phyloP scores from a whole-genome alignment of 2,329 filamentous ascomycete genomes.

The Orbilia blumenaviensis region DNA sequence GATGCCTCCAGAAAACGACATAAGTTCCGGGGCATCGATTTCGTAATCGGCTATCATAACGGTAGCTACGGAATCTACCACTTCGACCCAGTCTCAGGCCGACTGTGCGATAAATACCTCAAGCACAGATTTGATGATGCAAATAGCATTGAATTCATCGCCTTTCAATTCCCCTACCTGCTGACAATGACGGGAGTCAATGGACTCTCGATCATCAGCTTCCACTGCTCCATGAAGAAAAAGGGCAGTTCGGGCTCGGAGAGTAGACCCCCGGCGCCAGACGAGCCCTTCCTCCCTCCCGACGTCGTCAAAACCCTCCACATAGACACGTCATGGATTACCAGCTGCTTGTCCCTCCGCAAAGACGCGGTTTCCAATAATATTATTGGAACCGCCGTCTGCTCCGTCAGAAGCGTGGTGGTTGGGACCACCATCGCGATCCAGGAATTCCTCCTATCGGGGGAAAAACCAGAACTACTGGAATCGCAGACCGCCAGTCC shows the following conservation, averaged over 20 bases:
- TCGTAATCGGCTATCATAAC: conserved; percentile 33
- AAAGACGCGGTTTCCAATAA: neutral
- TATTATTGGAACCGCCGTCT: conserved; percentile 30
- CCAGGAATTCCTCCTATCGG: conserved; percentile 58
- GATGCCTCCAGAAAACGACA: conserved; percentile 11
- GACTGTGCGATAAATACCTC: conserved; percentile 27
- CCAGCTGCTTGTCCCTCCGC: conserved; percentile 40
- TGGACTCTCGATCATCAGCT: conserved; percentile 23
- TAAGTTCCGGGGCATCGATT: conserved; percentile 29
- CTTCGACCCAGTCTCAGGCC: conserved; percentile 10
- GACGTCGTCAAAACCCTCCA: conserved; percentile 5
- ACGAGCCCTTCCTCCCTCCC: conserved; percentile 11
- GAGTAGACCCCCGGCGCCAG: neutral
- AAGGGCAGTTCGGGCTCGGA: neutral
- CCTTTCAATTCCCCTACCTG: conserved; percentile 39
- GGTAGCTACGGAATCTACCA: conserved; percentile 24
- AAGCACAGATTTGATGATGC: conserved; percentile 23
- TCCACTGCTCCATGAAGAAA: conserved; percentile 21
- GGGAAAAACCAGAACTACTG: conserved; percentile 24
- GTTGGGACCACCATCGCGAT: conserved; percentile 40
- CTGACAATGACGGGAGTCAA: conserved; percentile 35
- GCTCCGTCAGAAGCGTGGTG: conserved; percentile 29
- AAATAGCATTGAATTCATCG: conserved; percentile 20
- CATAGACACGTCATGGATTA: conserved; percentile 33
- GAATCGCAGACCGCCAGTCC: conserved; percentile 21